Conservation (phyloP, 768 basidiomycete genomes). For the Suillus subaureus region DNA sequence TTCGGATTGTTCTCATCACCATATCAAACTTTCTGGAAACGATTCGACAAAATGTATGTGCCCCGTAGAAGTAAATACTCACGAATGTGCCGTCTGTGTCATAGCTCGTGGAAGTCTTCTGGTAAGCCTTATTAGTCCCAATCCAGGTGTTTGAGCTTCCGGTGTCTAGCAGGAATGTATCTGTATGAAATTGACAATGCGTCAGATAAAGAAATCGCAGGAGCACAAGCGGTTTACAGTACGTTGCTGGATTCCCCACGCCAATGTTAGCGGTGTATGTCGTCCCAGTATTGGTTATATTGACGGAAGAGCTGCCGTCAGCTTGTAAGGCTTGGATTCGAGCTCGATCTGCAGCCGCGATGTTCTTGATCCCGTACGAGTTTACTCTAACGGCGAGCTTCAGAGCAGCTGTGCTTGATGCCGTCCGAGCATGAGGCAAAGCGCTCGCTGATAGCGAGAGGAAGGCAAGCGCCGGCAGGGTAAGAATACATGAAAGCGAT, state of each 20-base stretch:
- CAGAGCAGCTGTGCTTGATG: constrained; percentile 1
- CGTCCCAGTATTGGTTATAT: constrained; percentile 20
- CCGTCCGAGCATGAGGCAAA: constrained; percentile 4
- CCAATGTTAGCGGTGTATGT: constrained; percentile 16
- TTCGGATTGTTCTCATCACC: no score
- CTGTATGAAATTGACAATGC: constrained; percentile 7
- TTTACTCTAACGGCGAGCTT: constrained; percentile 7
- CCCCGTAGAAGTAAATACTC: no score
- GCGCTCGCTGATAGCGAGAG: constrained; percentile 1
- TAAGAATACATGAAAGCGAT: constrained; percentile 6
- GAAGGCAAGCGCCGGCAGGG: constrained; percentile 4
- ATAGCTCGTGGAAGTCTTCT: no score
- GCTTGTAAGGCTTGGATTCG: background rate
- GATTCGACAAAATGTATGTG: no score
- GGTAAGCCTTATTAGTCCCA: background rate
- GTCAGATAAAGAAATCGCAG: background rate
- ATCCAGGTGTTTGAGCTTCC: constrained; percentile 27
- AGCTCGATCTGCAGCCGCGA: constrained; percentile 12
- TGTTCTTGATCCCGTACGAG: constrained; percentile 5
- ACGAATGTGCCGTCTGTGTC: no score
- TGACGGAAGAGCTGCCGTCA: constrained; percentile 1
- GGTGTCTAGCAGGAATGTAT: constrained; percentile 19
- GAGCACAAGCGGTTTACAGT: constrained; percentile 7
- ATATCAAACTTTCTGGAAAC: no score
- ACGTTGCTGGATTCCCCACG: constrained; percentile 15